Conservation (phyloP, 1,139 yeast genomes). For the Magnusiomyces tetraspermus region DNA sequence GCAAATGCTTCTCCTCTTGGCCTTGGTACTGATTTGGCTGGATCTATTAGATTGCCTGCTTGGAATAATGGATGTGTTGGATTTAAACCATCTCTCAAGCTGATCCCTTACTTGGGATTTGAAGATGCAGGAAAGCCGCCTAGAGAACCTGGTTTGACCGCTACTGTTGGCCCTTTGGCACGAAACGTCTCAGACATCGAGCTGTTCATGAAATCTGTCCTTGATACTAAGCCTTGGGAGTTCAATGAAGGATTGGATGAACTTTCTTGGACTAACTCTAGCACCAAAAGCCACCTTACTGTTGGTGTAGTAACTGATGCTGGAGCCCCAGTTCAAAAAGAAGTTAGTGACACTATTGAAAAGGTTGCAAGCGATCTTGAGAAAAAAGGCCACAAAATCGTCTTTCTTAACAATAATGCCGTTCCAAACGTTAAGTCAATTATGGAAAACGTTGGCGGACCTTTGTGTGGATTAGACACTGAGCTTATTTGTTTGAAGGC, state of each 20-base stretch:
- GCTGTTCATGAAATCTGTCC: slow-evolving; percentile 43
- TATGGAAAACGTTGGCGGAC: slow-evolving; percentile 7
- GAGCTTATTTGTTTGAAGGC: slow-evolving; percentile 7
- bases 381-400: slow-evolving; percentile 8
- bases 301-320: slow-evolving; percentile 11
- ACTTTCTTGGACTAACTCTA: slow-evolving; percentile 22
- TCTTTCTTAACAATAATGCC: slow-evolving; percentile 4
- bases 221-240: slow-evolving; percentile 49
- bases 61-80: slow-evolving; percentile 47
- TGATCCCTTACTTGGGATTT: slow-evolving; percentile 35
- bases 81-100: slow-evolving; percentile 40
- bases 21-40: slow-evolving; percentile 58
- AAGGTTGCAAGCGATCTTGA: slow-evolving; percentile 4
- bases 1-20: slow-evolving; percentile 44
- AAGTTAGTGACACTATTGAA: slow-evolving; percentile 8
- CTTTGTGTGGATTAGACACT: slow-evolving; percentile 9
- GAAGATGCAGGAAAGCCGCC: slow-evolving; percentile 24
- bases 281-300: background rate
- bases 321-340: slow-evolving; percentile 5
- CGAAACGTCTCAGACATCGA: slow-evolving; percentile 49
- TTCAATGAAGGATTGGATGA: slow-evolving; percentile 35
- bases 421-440: slow-evolving; percentile 8
- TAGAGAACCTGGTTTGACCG: slow-evolving; percentile 26
- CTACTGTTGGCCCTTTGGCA: slow-evolving; percentile 42
- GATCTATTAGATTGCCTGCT: slow-evolving; percentile 52